Evolutionary conservation across 192 early-diverging fungal genomes (phyloP).

Genomic region (Backusella circina): DNA sequence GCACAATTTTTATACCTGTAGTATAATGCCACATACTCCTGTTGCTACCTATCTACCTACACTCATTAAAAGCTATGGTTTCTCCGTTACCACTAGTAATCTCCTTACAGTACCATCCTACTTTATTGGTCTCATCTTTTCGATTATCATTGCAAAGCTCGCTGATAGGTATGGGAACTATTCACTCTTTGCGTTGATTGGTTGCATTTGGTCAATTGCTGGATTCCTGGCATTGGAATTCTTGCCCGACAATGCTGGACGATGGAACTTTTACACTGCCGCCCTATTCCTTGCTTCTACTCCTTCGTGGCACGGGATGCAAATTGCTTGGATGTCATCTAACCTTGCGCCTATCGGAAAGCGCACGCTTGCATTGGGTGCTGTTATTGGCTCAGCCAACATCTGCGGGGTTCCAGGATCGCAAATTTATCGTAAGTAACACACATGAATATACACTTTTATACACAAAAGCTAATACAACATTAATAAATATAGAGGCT

Average conservation of each 20-base stretch:
- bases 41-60: conserved; percentile 14
- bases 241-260: conserved; percentile 28
- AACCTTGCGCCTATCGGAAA: conserved; percentile 25
- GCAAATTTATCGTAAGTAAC: conserved; percentile 19
- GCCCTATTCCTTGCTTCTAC: conserved; percentile 9
- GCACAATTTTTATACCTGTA: neutral
- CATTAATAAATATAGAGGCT: neutral
- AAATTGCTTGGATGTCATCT: conserved; percentile 28
- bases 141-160: conserved; percentile 10
- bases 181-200: conserved; percentile 9
- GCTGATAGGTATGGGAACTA: conserved; percentile 18
- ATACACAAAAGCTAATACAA: neutral
- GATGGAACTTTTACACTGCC: conserved; percentile 18
- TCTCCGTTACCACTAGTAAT: conserved; percentile 20
- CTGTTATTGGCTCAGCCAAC: conserved; percentile 22
- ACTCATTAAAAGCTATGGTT: conserved; percentile 13
- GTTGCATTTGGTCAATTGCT: conserved; percentile 16
- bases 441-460: neutral
- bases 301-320: conserved; percentile 29
- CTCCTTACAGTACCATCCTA: conserved; percentile 11
- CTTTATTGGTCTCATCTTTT: conserved; percentile 10
- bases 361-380: conserved; percentile 22
- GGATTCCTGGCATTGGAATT: conserved; percentile 25
- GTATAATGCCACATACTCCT: conserved; percentile 19
- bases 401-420: conserved; percentile 24